These are phyloP conservation scores for Marasmius sp. DNA, from an alignment of 1,284 basidiomycete genomes.

Conservation along the genomic window DNA sequence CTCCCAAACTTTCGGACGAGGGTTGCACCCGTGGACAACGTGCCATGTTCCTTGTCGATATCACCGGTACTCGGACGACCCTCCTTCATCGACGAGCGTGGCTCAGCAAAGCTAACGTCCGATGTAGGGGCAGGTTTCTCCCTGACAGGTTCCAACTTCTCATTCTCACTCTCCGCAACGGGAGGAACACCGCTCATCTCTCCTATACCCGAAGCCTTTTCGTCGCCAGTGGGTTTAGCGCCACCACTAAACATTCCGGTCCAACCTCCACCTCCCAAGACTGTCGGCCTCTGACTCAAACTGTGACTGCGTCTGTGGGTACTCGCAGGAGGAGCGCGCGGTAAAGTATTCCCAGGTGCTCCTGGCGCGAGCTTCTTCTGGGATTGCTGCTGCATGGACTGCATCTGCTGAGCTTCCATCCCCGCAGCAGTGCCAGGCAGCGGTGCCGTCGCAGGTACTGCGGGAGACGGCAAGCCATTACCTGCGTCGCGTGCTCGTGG, in stretches of 20 bases:
- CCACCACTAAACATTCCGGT: slow-evolving; percentile 47
- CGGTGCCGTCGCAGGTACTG: slow-evolving; percentile 33
- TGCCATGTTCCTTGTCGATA: slow-evolving; percentile 28
- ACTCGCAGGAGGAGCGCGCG: slow-evolving; percentile 64
- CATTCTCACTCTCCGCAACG: slow-evolving; percentile 24
- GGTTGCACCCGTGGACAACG: slow-evolving; percentile 60
- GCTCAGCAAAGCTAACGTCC: not conserved
- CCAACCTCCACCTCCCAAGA: slow-evolving; percentile 7
- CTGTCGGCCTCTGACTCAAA: slow-evolving; percentile 65
- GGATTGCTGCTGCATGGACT: slow-evolving; percentile 50
- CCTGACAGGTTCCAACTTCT: slow-evolving; percentile 1
- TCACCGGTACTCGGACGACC: slow-evolving; percentile 19
- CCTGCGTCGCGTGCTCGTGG: slow-evolving; percentile 60
- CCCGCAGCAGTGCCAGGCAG: slow-evolving; percentile 46
- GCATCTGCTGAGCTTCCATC: slow-evolving; percentile 56
- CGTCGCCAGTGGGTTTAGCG: slow-evolving; percentile 32
- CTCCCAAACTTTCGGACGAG: slow-evolving; percentile 75
- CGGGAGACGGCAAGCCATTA: slow-evolving; percentile 32
- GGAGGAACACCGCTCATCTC: slow-evolving; percentile 46
- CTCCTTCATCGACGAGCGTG: slow-evolving; percentile 16
- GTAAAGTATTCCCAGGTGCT: slow-evolving; percentile 31
- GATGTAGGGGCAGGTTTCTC: not conserved
- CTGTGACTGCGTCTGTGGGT: slow-evolving; percentile 75
- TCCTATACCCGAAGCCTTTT: slow-evolving; percentile 50
- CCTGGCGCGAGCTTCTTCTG: slow-evolving; percentile 33